Evolutionary conservation across 768 basidiomycete species (phyloP).

Genomic region (Amanita rubescens): DNA sequence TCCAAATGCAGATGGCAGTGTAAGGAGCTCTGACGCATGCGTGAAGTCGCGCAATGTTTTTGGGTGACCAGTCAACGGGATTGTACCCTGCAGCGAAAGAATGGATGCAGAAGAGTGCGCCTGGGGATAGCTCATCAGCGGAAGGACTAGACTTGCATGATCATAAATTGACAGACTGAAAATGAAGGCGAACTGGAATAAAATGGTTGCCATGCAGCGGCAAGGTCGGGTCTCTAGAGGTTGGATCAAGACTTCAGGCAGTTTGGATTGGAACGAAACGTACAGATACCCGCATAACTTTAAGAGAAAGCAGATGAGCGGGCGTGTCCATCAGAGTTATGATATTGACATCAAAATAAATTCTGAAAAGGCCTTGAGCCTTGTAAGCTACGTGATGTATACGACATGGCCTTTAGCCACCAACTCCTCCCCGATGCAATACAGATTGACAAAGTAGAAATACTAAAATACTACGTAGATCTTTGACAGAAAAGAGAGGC

Average conservation of each 20-base stretch:
- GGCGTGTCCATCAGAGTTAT: conserved; percentile 36
- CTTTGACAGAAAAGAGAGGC: background rate
- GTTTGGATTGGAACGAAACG: conserved; percentile 20
- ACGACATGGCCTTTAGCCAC: conserved; percentile 18
- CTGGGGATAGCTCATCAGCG: conserved; percentile 17
- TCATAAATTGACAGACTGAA: conserved; percentile 36
- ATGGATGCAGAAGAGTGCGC: conserved; percentile 73
- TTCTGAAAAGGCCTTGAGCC: conserved; percentile 19
- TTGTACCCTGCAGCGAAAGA: conserved; percentile 64
- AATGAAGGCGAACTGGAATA: conserved; percentile 79
- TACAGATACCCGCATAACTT: conserved; percentile 86
- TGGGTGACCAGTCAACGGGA: conserved; percentile 67
- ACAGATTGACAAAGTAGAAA: conserved; percentile 10
- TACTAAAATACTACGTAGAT: conserved; percentile 8
- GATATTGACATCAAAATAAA: background rate
- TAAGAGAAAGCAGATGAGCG: conserved; percentile 65
- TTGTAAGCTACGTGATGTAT: conserved; percentile 12
- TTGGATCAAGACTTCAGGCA: conserved; percentile 8
- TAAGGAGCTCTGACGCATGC: conserved; percentile 70
- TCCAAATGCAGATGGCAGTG: conserved; percentile 78
- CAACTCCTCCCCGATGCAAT: conserved; percentile 10
- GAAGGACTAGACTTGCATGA: background rate
- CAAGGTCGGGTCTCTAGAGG: conserved; percentile 62
- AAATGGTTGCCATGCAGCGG: conserved; percentile 79
- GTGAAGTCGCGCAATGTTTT: conserved; percentile 81